These are phyloP conservation scores for Lasiodiplodia sp. DNA, from an alignment of 2,329 filamentous ascomycete genomes.

Conservation along the genomic window DNA sequence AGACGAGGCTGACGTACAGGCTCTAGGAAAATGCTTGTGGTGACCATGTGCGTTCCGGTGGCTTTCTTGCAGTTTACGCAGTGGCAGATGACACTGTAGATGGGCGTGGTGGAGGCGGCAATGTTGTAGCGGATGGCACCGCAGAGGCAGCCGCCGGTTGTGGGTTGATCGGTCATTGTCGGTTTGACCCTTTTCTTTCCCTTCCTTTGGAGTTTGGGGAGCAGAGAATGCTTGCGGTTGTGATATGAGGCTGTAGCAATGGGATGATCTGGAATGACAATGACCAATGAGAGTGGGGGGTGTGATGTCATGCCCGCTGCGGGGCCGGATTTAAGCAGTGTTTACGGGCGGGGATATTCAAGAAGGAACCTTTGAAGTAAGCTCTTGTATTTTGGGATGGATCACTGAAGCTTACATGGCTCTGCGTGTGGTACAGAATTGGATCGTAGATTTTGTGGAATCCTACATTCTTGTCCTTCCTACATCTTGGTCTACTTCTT, in stretches of 20 bases:
- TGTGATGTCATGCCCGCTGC: neutral
- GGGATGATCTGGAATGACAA: neutral
- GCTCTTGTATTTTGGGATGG: too few relatives aligned
- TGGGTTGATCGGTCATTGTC: neutral
- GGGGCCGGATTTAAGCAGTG: neutral
- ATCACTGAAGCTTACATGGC: too few relatives aligned
- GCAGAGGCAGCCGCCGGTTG: constrained; percentile 21
- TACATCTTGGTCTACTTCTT: too few relatives aligned
- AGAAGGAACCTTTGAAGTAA: neutral
- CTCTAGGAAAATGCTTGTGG: constrained; percentile 6
- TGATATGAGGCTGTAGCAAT: neutral
- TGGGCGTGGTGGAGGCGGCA: neutral
- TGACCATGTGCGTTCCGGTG: constrained; percentile 7
- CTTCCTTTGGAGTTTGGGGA: neutral
- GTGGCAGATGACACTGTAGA: constrained; percentile 30
- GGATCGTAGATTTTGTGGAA: too few relatives aligned
- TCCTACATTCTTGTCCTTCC: too few relatives aligned
- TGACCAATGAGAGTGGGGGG: neutral
- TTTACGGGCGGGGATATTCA: neutral
- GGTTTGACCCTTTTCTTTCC: neutral
- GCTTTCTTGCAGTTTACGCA: constrained; percentile 23
- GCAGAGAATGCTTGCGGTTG: neutral
- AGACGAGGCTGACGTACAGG: neutral
- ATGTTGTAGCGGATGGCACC: constrained; percentile 6
- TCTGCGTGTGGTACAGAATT: too few relatives aligned